A percentile compares a stretch with the other conserved stretches of the same genome.
Evolutionary conservation across 2,329 filamentous ascomycete genomes (phyloP).

Genomic region (Penicillium janthinellum): DNA sequence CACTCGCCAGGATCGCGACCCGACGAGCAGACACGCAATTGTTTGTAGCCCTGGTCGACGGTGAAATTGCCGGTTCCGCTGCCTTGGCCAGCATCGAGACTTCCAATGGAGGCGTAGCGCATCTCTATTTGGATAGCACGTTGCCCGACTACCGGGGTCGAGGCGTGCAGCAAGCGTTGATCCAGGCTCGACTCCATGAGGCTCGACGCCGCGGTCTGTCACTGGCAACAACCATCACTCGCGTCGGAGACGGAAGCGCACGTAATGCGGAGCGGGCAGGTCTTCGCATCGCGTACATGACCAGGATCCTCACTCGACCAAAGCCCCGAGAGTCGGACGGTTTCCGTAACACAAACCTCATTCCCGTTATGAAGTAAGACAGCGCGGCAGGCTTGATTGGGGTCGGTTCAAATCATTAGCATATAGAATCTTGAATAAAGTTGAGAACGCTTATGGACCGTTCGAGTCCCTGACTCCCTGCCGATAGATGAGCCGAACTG

Average conservation of each 20-base stretch:
- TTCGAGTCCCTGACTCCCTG: background rate
- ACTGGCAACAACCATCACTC: constrained; percentile 11
- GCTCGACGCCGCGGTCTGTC: constrained; percentile 5
- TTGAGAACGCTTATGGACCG: background rate
- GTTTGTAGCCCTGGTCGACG: constrained; percentile 9
- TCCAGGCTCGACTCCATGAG: constrained; percentile 12
- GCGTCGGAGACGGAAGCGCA: constrained; percentile 16
- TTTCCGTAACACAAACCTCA: too few relatives aligned
- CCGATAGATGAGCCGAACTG: background rate
- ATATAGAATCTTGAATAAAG: background rate
- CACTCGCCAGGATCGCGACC: constrained; percentile 14
- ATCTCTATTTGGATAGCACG: constrained; percentile 18
- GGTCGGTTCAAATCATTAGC: background rate
- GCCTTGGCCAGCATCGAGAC: constrained; percentile 12
- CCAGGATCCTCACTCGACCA: background rate
- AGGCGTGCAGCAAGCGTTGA: constrained; percentile 15
- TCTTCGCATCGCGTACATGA: constrained; percentile 15
- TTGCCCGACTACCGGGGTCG: constrained; percentile 11
- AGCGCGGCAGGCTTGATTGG: background rate
- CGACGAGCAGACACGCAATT: constrained; percentile 9
- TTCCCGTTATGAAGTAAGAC: background rate
- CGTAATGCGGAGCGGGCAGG: constrained; percentile 19
- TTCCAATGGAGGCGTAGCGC: constrained; percentile 1
- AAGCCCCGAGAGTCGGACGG: background rate
- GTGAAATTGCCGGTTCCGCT: constrained; percentile 8